phyloP scores from a whole-genome alignment of 2,329 filamentous ascomycete genomes.

The Colletotrichum cuscutae region DNA sequence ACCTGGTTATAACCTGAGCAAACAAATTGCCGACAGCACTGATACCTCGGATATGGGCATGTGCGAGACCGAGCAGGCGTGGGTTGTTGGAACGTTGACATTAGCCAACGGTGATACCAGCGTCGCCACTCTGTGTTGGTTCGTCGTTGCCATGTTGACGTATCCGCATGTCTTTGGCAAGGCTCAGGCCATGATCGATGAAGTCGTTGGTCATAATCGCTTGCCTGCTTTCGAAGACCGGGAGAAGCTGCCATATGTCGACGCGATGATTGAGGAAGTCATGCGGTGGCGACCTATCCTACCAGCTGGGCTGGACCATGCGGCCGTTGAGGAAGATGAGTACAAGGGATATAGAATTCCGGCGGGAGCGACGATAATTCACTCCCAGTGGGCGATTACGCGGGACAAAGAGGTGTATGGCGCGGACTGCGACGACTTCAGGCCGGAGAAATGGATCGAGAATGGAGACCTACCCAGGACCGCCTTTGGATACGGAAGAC shows the following conservation, averaged over 20 bases:
- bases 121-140: constrained; percentile 35
- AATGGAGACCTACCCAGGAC: constrained; percentile 25
- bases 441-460: constrained; percentile 60
- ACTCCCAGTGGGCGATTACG: constrained; percentile 51
- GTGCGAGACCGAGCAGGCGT: neutral
- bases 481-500: constrained; percentile 54
- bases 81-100: neutral
- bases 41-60: neutral
- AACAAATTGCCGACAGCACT: neutral
- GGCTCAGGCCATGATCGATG: constrained; percentile 53
- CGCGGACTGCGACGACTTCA: constrained; percentile 54
- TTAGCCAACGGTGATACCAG: constrained; percentile 13
- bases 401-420: constrained; percentile 55
- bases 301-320: constrained; percentile 49
- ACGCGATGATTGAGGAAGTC: constrained; percentile 44
- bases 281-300: constrained; percentile 45
- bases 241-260: constrained; percentile 41
- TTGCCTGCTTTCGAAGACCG: constrained; percentile 42
- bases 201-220: constrained; percentile 44
- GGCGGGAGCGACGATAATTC: constrained; percentile 47
- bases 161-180: constrained; percentile 40
- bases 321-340: constrained; percentile 44
- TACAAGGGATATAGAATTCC: constrained; percentile 43
- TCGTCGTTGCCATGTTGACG: constrained; percentile 44
- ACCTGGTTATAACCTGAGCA: constrained; percentile 5